phyloP scores from a whole-genome alignment of 257 asterid genomes.

The Solanum sejunctum region DNA sequence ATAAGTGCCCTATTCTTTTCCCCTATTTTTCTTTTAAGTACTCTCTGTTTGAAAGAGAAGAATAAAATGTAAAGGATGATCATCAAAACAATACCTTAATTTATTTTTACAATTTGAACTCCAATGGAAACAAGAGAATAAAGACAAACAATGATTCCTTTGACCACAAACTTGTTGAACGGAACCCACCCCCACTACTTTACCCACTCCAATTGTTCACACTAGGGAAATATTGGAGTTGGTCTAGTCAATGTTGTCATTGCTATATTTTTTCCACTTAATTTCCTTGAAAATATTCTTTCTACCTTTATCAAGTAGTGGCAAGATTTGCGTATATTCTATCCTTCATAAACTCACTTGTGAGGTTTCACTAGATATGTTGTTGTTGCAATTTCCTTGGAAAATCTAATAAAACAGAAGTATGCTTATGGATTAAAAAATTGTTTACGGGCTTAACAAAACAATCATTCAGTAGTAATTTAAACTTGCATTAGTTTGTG shows the following conservation, averaged over 20 bases:
- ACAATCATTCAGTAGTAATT: not conserved
- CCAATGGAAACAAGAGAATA: not conserved
- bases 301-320: accelerated
- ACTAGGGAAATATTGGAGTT: not conserved
- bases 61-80: too few species aligned
- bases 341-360: accelerated
- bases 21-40: not conserved
- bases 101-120: not conserved
- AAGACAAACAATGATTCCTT: not conserved
- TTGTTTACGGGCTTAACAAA: not conserved
- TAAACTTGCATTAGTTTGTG: not conserved
- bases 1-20: too few species aligned
- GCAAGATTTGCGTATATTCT: too few species aligned
- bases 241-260: not conserved
- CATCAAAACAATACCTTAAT: too few species aligned
- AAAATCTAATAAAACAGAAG: not conserved
- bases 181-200: not conserved
- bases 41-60: too few species aligned
- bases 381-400: not conserved
- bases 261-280: too few species aligned
- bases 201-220: not conserved
- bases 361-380: too few species aligned
- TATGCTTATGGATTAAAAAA: not conserved
- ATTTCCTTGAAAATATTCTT: too few species aligned
- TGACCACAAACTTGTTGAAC: not conserved